A percentile compares a stretch with the other conserved stretches of the same genome.
These are phyloP conservation scores for Ophiostoma tasmaniense DNA, from an alignment of 2,329 filamentous ascomycete species.

Conservation along the genomic window DNA sequence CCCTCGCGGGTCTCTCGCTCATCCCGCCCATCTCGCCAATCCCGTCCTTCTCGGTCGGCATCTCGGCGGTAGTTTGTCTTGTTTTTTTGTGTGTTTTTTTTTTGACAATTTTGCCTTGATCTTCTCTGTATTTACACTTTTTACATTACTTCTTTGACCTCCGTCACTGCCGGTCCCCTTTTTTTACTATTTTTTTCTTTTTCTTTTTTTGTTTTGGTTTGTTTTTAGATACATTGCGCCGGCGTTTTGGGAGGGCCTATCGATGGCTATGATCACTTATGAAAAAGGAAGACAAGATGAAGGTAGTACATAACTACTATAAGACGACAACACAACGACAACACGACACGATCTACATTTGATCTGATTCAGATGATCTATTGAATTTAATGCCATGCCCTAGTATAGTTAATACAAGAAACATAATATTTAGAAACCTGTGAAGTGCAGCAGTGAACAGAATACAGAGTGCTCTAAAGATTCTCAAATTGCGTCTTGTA, in stretches of 20 bases:
- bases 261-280: conserved; percentile 4
- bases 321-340: background rate
- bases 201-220: conserved; percentile 7
- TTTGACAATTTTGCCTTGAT: background rate
- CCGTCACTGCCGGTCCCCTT: background rate
- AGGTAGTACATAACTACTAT: background rate
- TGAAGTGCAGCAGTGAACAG: background rate
- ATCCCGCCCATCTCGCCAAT: conserved; percentile 18
- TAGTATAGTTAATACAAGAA: background rate
- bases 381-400: background rate
- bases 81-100: background rate
- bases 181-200: background rate
- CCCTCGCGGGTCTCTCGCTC: conserved; percentile 25
- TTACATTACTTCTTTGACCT: conserved; percentile 3
- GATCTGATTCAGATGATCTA: background rate
- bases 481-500: too few relatives aligned
- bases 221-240: conserved; percentile 14
- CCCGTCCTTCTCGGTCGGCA: conserved; percentile 8
- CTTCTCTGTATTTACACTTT: conserved; percentile 9
- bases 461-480: background rate
- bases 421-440: background rate
- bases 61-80: conserved; percentile 7
- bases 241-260: conserved; percentile 14
- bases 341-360: background rate
- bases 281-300: conserved; percentile 5